Evolutionary conservation across 805 yeast species (phyloP).

Genomic region (Saturnispora sekii): DNA sequence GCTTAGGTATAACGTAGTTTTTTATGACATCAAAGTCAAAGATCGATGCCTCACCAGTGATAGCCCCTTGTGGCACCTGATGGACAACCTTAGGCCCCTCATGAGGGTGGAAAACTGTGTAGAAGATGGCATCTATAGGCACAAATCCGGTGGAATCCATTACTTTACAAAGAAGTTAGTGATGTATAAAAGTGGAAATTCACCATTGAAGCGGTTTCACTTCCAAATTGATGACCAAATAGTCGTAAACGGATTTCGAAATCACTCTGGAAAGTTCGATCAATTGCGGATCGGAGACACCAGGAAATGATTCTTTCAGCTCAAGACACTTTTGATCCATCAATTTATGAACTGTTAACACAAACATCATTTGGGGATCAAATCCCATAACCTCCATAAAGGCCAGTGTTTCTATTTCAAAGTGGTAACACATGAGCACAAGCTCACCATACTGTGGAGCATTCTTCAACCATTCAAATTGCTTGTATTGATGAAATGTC

Average conservation of each 20-base stretch:
- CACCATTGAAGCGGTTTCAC: neutral
- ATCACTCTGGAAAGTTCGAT: neutral
- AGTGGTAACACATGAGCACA: conserved; percentile 13
- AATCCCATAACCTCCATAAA: conserved; percentile 13
- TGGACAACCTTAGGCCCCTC: conserved; percentile 89
- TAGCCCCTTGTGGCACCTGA: conserved; percentile 79
- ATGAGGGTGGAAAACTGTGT: conserved; percentile 88
- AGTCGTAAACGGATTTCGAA: neutral
- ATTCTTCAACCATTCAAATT: conserved; percentile 6
- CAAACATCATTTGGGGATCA: conserved; percentile 8
- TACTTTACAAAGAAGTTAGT: neutral
- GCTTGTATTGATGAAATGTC: conserved; percentile 7
- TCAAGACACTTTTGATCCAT: conserved; percentile 1
- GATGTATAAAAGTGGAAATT: neutral
- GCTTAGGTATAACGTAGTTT: conserved; percentile 90
- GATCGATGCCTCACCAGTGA: conserved; percentile 33
- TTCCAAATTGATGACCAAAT: neutral
- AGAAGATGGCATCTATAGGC: conserved; percentile 83
- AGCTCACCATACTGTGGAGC: conserved; percentile 10
- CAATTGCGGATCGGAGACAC: neutral
- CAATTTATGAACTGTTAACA: conserved; percentile 5
- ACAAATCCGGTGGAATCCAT: conserved; percentile 40
- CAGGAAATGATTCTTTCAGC: neutral
- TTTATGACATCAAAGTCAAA: conserved; percentile 80
- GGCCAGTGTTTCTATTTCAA: conserved; percentile 13